These are phyloP conservation scores for Neurospora tetrasperma DNA, from an alignment of 495 filamentous ascomycete species.

Conservation along the genomic window DNA sequence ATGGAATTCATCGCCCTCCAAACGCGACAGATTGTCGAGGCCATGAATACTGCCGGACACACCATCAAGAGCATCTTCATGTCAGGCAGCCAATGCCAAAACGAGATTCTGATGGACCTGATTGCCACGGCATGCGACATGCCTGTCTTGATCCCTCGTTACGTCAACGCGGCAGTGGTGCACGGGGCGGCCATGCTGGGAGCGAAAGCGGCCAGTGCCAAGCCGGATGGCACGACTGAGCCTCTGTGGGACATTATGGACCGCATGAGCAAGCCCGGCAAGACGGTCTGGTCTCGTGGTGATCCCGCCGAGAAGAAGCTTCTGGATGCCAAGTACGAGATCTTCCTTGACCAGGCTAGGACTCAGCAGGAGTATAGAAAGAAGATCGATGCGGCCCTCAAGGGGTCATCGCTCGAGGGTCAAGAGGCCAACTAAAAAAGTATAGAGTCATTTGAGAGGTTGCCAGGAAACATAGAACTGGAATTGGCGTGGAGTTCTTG, in stretches of 20 bases:
- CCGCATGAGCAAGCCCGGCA: slow-evolving; percentile 90
- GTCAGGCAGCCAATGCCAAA: slow-evolving; percentile 95
- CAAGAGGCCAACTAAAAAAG: not conserved
- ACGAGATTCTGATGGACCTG: slow-evolving; percentile 78
- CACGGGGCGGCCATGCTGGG: slow-evolving; percentile 96
- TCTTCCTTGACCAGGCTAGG: slow-evolving; percentile 68
- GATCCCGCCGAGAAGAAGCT: slow-evolving; percentile 67
- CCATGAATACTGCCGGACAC: slow-evolving; percentile 83
- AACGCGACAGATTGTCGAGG: slow-evolving; percentile 86
- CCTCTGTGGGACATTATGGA: slow-evolving; percentile 94
- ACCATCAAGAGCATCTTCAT: slow-evolving; percentile 88
- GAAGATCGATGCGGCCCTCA: slow-evolving; percentile 53
- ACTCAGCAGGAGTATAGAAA: slow-evolving; percentile 64
- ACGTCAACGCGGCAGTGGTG: slow-evolving; percentile 91
- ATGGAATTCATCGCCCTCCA: slow-evolving; percentile 97
- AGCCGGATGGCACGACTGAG: slow-evolving; percentile 67
- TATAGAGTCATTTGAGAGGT: not conserved
- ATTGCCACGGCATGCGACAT: slow-evolving; percentile 84
- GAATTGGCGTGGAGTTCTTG: not conserved
- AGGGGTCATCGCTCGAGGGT: slow-evolving; percentile 26
- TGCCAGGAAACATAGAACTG: not conserved
- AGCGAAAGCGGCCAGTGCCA: slow-evolving; percentile 80
- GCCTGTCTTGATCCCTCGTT: slow-evolving; percentile 84
- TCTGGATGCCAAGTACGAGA: slow-evolving; percentile 73
- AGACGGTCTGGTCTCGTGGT: slow-evolving; percentile 59